phyloP scores from a whole-genome alignment of 2,329 filamentous ascomycete genomes.

The Colletotrichum melonis region DNA sequence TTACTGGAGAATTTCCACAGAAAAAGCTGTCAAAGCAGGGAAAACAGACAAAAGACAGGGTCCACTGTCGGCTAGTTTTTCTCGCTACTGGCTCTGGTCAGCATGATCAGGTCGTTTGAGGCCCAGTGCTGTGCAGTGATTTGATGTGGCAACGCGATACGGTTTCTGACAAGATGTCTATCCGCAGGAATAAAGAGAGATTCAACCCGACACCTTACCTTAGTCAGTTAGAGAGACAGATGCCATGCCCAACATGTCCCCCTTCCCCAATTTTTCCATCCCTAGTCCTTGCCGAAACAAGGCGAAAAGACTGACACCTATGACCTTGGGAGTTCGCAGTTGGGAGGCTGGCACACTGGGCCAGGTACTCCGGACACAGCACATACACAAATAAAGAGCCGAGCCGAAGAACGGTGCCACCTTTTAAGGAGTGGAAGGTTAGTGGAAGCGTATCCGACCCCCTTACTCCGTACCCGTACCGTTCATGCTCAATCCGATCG shows the following conservation, averaged over 20 bases:
- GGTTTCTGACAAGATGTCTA: neutral
- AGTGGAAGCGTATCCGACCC: conserved; percentile 26
- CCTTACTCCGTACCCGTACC: neutral
- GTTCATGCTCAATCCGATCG: conserved; percentile 21
- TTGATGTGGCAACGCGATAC: neutral
- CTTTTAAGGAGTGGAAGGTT: conserved; percentile 4
- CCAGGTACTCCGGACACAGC: neutral
- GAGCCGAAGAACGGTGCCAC: conserved; percentile 26
- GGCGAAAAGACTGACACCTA: neutral
- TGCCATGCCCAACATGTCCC: neutral
- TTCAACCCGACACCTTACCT: neutral
- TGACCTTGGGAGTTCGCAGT: neutral
- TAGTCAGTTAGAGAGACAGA: neutral
- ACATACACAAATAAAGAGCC: conserved; percentile 2
- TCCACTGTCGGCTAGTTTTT: neutral
- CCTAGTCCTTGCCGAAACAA: neutral
- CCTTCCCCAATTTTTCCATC: neutral
- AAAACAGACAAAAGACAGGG: neutral
- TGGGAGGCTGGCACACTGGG: no score
- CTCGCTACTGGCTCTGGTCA: neutral
- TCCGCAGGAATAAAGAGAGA: neutral
- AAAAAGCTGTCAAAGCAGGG: conserved; percentile 21
- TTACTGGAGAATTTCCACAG: conserved; percentile 1
- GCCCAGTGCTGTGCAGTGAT: neutral
- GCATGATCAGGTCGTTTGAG: no score